Base-by-base conservation (phyloP, 345 rosid genomes). In the Barbarea vulgaris region DNA sequence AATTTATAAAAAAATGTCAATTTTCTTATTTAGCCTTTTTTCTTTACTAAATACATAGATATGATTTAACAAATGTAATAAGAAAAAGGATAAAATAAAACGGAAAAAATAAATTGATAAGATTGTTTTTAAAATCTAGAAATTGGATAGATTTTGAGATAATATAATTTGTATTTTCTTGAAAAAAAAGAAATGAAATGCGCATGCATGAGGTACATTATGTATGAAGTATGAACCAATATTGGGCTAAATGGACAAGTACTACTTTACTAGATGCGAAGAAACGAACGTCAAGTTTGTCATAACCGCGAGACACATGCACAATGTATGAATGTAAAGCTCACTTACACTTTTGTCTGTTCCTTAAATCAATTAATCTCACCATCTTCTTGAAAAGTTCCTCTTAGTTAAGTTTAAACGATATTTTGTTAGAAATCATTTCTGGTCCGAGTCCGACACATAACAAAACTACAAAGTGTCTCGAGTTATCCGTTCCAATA, bases 231-330 rank as follows among this genome's bases (percentile, higher is more conserved):
- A 39, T 39, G 19, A 22, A 24, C 31, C 12, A n/a, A 10, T 61
- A 39, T 6, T 41, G 7, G 6, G 8, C 48, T 21, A 25, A 15
- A n/a, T 42, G 15, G 2, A 24, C 6, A n/a, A n/a, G n/a, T n/a
- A n/a, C n/a, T n/a, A n/a, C n/a, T n/a, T n/a, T n/a, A n/a, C n/a
- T n/a, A n/a, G n/a, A n/a, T n/a, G n/a, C n/a, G n/a, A n/a, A n/a
- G 42, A 18, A 58, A 57, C 62, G 41, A 57, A 33, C 64, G 37
- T 3, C 37, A 30, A 28, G 61, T 28, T 55, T 55, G 36, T 55
- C 60, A 14, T 5, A 25, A 14, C 34, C 18, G 9, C 34, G 18
- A 27, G 19, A 56, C 37, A 56, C 37, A 30, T 15, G 61, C 41
- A 56, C 8, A 30, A n/a, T 30, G 19, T 15, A 15, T 44, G 48